These are phyloP conservation scores for Tulasnella sp. DNA, from an alignment of 768 basidiomycete genomes.

Conservation along the genomic window DNA sequence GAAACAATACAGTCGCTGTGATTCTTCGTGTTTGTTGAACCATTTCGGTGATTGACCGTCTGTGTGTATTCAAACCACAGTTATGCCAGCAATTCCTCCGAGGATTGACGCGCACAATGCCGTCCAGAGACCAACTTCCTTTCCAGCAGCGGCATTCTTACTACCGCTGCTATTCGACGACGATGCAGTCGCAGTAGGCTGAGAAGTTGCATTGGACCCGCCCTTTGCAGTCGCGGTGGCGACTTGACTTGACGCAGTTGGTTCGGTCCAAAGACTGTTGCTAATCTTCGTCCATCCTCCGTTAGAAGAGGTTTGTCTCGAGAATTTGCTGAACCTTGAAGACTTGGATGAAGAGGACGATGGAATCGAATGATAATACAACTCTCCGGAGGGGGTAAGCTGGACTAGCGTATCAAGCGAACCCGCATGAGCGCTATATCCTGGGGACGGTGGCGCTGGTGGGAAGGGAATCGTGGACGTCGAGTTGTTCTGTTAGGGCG, in stretches of 20 bases:
- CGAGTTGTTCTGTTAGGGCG: neutral
- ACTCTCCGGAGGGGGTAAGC: constrained; percentile 45
- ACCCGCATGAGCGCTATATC: constrained; percentile 45
- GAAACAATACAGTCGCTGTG: too few species aligned
- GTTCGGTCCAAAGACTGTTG: neutral
- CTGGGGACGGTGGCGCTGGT: neutral
- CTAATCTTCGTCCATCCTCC: neutral
- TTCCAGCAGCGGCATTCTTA: neutral
- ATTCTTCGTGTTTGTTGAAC: too few species aligned
- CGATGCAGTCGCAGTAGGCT: neutral
- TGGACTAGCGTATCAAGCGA: constrained; percentile 52
- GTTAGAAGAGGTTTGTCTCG: neutral
- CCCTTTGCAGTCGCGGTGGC: neutral
- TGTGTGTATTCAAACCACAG: too few species aligned
- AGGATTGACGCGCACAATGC: neutral
- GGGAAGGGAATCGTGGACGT: neutral
- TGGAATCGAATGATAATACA: constrained; percentile 33
- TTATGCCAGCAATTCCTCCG: neutral
- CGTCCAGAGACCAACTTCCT: neutral
- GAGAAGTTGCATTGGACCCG: neutral
- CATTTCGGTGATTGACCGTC: too few species aligned
- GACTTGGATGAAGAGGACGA: constrained; percentile 30
- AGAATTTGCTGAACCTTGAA: neutral
- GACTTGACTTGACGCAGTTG: neutral
- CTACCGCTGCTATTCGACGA: neutral